These are phyloP conservation scores for Mycocentrospora acerina DNA, from an alignment of 2,329 filamentous ascomycete genomes.

Conservation along the genomic window DNA sequence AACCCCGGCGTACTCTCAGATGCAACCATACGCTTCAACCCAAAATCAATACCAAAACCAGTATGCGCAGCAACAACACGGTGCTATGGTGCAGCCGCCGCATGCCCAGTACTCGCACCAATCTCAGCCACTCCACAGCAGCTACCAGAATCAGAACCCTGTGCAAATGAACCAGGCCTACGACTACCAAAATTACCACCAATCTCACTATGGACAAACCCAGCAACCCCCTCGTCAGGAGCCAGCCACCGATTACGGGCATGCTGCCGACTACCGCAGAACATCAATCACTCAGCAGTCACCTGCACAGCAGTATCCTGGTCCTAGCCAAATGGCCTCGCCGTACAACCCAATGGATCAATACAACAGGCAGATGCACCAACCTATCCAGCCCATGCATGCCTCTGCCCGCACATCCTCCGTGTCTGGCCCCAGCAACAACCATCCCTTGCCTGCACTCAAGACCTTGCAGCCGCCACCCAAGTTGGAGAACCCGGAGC, in stretches of 20 bases:
- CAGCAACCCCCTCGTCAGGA: slow-evolving; percentile 38
- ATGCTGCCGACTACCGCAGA: slow-evolving; percentile 44
- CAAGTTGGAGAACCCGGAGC: slow-evolving; percentile 42
- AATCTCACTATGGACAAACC: slow-evolving; percentile 42
- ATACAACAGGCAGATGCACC: slow-evolving; percentile 40
- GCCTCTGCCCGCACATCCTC: slow-evolving; percentile 35
- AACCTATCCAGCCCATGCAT: slow-evolving; percentile 36
- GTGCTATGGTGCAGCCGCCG: slow-evolving; percentile 43
- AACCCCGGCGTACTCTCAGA: slow-evolving; percentile 40
- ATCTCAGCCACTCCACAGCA: slow-evolving; percentile 25
- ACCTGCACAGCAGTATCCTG: slow-evolving; percentile 37
- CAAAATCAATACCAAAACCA: slow-evolving; percentile 39
- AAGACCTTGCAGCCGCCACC: slow-evolving; percentile 42
- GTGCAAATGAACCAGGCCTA: slow-evolving; percentile 45
- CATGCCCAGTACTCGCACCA: slow-evolving; percentile 36
- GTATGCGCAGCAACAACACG: slow-evolving; percentile 33
- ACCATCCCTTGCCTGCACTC: slow-evolving; percentile 46
- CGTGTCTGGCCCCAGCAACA: slow-evolving; percentile 24
- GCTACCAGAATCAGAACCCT: slow-evolving; percentile 33
- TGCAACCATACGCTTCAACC: slow-evolving; percentile 40
- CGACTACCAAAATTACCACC: slow-evolving; percentile 42
- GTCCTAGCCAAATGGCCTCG: slow-evolving; percentile 35
- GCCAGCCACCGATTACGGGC: slow-evolving; percentile 41
- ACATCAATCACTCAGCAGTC: slow-evolving; percentile 36
- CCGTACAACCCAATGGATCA: slow-evolving; percentile 40